Conservation (phyloP, 805 yeast genomes). For the Vanderwaltozyma tropicalis region DNA sequence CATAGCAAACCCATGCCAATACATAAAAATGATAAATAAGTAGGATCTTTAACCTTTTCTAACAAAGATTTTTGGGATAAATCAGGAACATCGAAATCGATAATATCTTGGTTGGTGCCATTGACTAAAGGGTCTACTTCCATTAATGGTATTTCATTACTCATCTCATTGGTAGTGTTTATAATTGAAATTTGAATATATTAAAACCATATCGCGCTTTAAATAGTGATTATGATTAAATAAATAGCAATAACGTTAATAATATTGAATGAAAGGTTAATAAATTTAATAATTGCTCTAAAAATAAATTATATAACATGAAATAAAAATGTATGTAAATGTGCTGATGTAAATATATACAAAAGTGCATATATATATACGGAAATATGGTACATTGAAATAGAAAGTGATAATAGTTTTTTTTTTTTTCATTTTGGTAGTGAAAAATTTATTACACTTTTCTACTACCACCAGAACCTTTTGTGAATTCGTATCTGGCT, state of each 20-base stretch:
- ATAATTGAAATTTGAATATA: no score
- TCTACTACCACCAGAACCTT: conserved; percentile 18
- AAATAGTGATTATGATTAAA: no score
- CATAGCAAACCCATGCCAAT: conserved; percentile 77
- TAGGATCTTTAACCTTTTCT: conserved; percentile 13
- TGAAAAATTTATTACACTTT: not conserved
- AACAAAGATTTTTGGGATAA: conserved; percentile 5
- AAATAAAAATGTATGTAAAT: conserved; percentile 1
- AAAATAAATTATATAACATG: conserved; percentile 1
- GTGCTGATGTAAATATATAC: not conserved
- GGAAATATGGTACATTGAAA: not conserved
- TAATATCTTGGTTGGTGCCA: not conserved
- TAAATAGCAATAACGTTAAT: no score
- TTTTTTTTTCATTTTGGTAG: no score
- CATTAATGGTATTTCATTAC: no score
- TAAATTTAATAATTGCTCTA: not conserved
- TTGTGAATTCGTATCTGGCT: conserved; percentile 64
- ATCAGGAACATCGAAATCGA: not conserved
- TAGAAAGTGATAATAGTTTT: no score
- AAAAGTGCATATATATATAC: not conserved
- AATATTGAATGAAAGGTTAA: no score
- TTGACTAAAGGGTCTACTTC: no score
- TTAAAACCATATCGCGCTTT: no score
- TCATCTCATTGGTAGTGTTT: no score
- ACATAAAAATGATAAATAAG: conserved; percentile 49